A percentile compares a stretch with the other conserved stretches of the same genome.
Conservation (phyloP, 495 filamentous ascomycete species). For the Xylaria cubensis region DNA sequence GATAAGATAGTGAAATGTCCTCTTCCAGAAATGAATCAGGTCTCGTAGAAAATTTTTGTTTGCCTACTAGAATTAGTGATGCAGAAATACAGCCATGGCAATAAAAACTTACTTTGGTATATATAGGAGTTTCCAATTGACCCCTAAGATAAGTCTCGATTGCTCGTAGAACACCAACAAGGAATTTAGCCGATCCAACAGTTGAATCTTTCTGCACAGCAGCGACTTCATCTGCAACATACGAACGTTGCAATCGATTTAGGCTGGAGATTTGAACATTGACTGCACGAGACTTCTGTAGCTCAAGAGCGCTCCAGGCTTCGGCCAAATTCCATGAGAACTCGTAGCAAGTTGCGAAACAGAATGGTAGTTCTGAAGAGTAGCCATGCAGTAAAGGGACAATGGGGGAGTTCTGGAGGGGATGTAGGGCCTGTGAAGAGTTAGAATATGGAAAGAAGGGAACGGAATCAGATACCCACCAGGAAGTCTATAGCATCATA, state of each 20-base stretch:
- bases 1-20: slow-evolving; percentile 58
- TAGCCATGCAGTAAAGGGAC: slow-evolving; percentile 47
- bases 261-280: slow-evolving; percentile 65
- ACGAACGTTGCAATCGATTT: slow-evolving; percentile 73
- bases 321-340: slow-evolving; percentile 53
- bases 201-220: slow-evolving; percentile 72
- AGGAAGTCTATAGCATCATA: slow-evolving; percentile 34
- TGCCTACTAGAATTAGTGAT: slow-evolving; percentile 36
- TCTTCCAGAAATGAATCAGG: slow-evolving; percentile 64
- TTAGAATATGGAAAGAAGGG: slow-evolving; percentile 27
- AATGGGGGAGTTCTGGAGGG: slow-evolving; percentile 67
- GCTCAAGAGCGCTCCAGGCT: slow-evolving; percentile 38
- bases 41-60: slow-evolving; percentile 32
- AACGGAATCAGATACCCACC: slow-evolving; percentile 28
- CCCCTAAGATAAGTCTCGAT: slow-evolving; percentile 44
- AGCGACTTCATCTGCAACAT: slow-evolving; percentile 62
- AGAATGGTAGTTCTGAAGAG: slow-evolving; percentile 45
- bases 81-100: not conserved
- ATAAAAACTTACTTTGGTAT: slow-evolving; percentile 43
- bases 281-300: slow-evolving; percentile 43
- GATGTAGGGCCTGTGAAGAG: slow-evolving; percentile 47
- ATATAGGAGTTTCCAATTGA: slow-evolving; percentile 30
- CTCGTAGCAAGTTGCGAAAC: slow-evolving; percentile 58
- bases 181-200: slow-evolving; percentile 49
- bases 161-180: slow-evolving; percentile 40